Conservation (phyloP, 495 filamentous ascomycete genomes). For the Apiosordaria backusii region DNA sequence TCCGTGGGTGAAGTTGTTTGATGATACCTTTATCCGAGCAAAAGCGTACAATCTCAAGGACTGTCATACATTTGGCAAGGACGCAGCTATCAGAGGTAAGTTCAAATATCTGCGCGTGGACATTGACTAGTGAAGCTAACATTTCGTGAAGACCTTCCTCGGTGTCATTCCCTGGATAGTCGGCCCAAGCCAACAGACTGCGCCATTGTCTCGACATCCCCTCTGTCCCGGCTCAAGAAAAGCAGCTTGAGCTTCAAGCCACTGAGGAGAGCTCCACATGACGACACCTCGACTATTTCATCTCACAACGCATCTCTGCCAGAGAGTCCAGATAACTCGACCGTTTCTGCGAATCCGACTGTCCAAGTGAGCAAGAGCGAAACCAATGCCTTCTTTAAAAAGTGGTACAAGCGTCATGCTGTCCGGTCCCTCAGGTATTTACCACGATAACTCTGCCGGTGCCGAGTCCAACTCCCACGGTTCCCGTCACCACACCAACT, state of each 20-base stretch:
- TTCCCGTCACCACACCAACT: neutral
- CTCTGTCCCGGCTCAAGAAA: no score
- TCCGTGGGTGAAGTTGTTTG: neutral
- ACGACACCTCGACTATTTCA: neutral
- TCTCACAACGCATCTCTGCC: neutral
- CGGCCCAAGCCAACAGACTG: conserved; percentile 83
- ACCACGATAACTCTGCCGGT: neutral
- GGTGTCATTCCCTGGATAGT: conserved; percentile 66
- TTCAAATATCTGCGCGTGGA: neutral
- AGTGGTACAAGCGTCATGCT: conserved; percentile 3
- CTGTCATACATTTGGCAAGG: neutral
- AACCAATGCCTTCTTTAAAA: neutral
- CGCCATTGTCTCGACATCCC: conserved; percentile 65
- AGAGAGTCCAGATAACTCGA: neutral
- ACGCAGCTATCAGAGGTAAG: neutral
- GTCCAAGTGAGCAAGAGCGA: neutral
- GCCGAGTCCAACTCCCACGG: neutral
- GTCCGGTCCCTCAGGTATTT: neutral
- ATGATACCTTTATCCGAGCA: conserved; percentile 1
- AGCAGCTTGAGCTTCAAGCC: no score
- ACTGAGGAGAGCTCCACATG: neutral
- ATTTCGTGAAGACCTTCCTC: conserved; percentile 71
- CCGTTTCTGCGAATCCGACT: neutral
- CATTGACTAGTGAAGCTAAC: conserved; percentile 53
- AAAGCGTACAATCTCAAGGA: neutral